Conservation (phyloP, 2,329 filamentous ascomycete genomes). For the Pezicula rhizophila region DNA sequence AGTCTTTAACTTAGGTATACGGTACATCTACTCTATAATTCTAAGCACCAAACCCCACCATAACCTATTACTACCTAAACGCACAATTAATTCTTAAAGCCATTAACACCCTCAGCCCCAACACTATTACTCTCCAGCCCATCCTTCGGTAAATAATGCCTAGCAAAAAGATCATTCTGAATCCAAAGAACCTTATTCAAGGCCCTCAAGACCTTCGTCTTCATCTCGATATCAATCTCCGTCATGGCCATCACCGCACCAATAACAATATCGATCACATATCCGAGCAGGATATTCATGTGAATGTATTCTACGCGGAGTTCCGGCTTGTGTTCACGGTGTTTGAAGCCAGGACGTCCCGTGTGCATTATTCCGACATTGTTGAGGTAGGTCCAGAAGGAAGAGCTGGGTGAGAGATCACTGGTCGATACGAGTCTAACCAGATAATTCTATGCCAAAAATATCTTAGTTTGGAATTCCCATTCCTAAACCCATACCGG, state of each 20-base stretch:
- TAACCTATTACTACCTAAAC: too few relatives aligned
- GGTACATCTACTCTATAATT: too few relatives aligned
- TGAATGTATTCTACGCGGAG: slow-evolving; percentile 78
- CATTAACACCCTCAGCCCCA: too few relatives aligned
- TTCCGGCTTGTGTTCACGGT: slow-evolving; percentile 38
- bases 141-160: slow-evolving; percentile 51
- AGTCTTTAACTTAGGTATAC: too few relatives aligned
- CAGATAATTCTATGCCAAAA: slow-evolving; percentile 59
- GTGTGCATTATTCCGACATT: slow-evolving; percentile 84
- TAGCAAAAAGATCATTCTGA: slow-evolving; percentile 81
- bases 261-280: slow-evolving; percentile 71
- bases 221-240: slow-evolving; percentile 57
- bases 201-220: slow-evolving; percentile 69
- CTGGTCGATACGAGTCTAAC: slow-evolving; percentile 70
- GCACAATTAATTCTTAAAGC: too few relatives aligned
- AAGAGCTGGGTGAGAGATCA: slow-evolving; percentile 48
- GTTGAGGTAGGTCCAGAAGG: slow-evolving; percentile 79
- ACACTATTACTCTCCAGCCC: too few relatives aligned
- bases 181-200: slow-evolving; percentile 82
- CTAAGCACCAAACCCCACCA: too few relatives aligned
- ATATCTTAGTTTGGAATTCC: background rate
- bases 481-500: slow-evolving; percentile 5
- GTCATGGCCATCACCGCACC: slow-evolving; percentile 63
- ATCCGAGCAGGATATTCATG: slow-evolving; percentile 64
- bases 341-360: slow-evolving; percentile 58